Evolutionary conservation across 2,329 filamentous ascomycete genomes (phyloP), one percentile per base, ranked within the genome.

Genomic region (Monosporascus sp.): DNA sequence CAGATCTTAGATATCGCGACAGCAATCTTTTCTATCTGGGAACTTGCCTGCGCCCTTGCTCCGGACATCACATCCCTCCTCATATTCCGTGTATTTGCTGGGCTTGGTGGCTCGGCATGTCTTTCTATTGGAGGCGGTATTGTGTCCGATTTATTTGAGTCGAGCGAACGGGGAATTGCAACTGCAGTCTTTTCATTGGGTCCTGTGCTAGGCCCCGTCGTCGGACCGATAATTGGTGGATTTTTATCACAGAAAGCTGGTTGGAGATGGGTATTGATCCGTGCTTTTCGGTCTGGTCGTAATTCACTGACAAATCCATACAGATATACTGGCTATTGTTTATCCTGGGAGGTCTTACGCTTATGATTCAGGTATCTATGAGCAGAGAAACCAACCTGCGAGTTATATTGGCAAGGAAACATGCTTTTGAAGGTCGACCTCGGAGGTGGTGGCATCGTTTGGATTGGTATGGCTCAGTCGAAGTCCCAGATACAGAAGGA

Each of bases 51-150:
- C 31, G 56, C 54, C 7, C 40, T 56, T 11, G 50, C 56, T 26
- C 54, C 56, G 31, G 49, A 54, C 44, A 54, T 56, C 16, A 47
- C 51, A 16, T 49, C 51, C 34, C 54, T 58, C 36, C 51, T 58
- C 16, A 48, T 54, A 11, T 54, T 54, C 27, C 51, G 54, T 9
- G 17, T 56, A 19, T 49, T 54, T 49, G 51, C 49, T 9, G 51
- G 54, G 5, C 53, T 54, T 31, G 50, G 49, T 40, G 52, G 54
- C 37, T 56, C 56, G 11, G 49, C 51, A n/a, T 56, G 56, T 37
- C 50, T 55, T 50, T 55, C 56, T 7, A 54, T 56, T 48, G 56
- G 56, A 27, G 56, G 53, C 38, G 56, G 56, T 26, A 52, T 54
- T 19, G 51, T 58, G 11, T 51, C 56, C 20, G 56, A 58, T 49